phyloP scores from a whole-genome alignment of 139 green algal species.

The Chlamydomonas sp. region DNA sequence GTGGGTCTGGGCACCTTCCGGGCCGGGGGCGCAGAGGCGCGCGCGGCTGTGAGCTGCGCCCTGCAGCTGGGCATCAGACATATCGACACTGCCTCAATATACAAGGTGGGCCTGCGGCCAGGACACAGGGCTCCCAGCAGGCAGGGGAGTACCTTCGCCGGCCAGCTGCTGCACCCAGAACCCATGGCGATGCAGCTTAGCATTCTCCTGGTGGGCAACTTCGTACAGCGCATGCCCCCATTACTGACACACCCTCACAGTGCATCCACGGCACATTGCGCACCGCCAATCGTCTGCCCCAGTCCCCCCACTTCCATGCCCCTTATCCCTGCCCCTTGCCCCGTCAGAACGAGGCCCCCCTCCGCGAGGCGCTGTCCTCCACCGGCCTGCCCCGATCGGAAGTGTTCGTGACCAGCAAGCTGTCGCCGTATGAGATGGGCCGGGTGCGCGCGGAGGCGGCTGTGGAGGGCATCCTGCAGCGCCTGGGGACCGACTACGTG shows the following conservation, averaged over 20 bases:
- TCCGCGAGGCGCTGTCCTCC: not conserved
- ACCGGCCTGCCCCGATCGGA: not conserved
- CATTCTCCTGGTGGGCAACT: not conserved
- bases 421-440: conserved; percentile 74
- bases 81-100: conserved; percentile 82
- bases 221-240: not conserved
- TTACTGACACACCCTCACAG: too few species aligned
- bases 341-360: conserved; percentile 36
- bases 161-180: not conserved
- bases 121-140: too few species aligned
- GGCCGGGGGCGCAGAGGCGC: conserved; percentile 42
- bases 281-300: not conserved
- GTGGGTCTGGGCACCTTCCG: conserved; percentile 80
- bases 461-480: conserved; percentile 50
- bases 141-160: too few species aligned
- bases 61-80: conserved; percentile 61
- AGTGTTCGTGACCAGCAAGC: conserved; percentile 73
- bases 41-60: conserved; percentile 54
- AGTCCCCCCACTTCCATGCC: not conserved
- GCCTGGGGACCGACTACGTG: conserved; percentile 58
- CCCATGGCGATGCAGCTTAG: not conserved
- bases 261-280: too few species aligned
- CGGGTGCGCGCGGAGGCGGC: conserved; percentile 47
- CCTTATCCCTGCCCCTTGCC: not conserved
- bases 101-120: conserved; percentile 58